Evolutionary conservation across 208 protist genomes (phyloP), one percentile per base, ranked within the genome.

Genomic region (Acanthamoeba castellanii): DNA sequence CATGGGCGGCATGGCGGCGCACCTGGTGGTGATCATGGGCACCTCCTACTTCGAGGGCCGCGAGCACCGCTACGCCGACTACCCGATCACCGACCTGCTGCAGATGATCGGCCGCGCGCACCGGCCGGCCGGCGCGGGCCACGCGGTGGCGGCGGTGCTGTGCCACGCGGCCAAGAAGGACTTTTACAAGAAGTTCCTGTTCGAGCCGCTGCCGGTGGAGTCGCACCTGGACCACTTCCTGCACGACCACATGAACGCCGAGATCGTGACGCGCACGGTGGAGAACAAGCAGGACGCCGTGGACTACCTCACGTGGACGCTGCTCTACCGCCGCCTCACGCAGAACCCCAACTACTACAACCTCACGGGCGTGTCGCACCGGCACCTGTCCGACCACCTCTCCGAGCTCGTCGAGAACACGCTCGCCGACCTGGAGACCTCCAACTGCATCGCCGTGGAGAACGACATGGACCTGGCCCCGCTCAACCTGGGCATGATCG

Each of bases 1-100:
- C 93, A 99, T 99, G 78, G 98, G 70, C 30, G 99, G 99, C 98
- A 98, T 99, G 57, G 99, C 99, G 1, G 99, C 99, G 9, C 99
- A 99, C 98, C 98, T 99, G 96, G 99, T 99, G 55, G 98, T 99
- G n/a, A 98, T 99, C 59, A 99, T 99, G 97, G 99, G 99, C n/a
- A 95, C 95, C 13, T 99, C 99, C 96, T 99, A 98, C 97, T 99
- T 98, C 95, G 99, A 99, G 96, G 98, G 98, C 32, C 99, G 99
- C 95, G 98, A 98, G 18, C 97, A 98, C 66, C 97, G 96, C 88
- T 99, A 99, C 96, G 98, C 99, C 34, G 99, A 99, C 96, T 99
- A 99, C 96, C 98, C 99, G 55, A 99, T 99, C 59, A 99, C 99
- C 13, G 99, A 99, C 95, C 98, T 99, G 78, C 98, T 99, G 37